Conservation (phyloP, 2,329 filamentous ascomycete genomes). For the Xylariaceae sp. region DNA sequence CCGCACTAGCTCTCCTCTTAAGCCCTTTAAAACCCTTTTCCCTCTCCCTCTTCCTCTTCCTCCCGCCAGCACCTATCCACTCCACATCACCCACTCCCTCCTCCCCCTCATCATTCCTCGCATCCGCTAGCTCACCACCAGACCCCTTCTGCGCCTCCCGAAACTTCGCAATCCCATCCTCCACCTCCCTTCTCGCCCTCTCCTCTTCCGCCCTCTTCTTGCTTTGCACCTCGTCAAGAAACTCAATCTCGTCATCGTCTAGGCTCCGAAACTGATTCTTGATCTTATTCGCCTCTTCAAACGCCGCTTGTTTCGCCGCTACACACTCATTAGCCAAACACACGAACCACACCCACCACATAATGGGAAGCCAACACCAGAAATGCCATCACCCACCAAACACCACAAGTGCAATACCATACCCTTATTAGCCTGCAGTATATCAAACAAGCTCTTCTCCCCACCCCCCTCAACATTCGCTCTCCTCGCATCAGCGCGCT, state of each 20-base stretch:
- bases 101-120: conserved; percentile 6
- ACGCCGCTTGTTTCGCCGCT: conserved; percentile 77
- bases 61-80: conserved; percentile 34
- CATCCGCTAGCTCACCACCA: conserved; percentile 5
- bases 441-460: conserved; percentile 68
- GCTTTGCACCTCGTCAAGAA: conserved; percentile 60
- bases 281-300: conserved; percentile 70
- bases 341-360: background rate
- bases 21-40: conserved; percentile 30
- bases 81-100: conserved; percentile 26
- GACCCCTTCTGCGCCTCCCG: conserved; percentile 45
- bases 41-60: conserved; percentile 40
- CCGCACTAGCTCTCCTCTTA: conserved; percentile 39
- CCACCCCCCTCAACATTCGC: conserved; percentile 37
- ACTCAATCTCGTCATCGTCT: conserved; percentile 77
- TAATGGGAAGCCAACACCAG: background rate
- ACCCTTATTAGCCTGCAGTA: conserved; percentile 75
- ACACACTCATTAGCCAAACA: background rate
- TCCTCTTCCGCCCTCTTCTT: conserved; percentile 53
- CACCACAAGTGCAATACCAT: conserved; percentile 6
- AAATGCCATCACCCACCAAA: background rate
- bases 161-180: conserved; percentile 56
- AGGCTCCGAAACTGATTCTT: conserved; percentile 76
- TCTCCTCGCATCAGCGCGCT: conserved; percentile 50
- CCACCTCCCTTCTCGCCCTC: conserved; percentile 51